Base-by-base conservation (phyloP, 371 early-diverging fungal genomes). In the Nematocida parisii region DNA sequence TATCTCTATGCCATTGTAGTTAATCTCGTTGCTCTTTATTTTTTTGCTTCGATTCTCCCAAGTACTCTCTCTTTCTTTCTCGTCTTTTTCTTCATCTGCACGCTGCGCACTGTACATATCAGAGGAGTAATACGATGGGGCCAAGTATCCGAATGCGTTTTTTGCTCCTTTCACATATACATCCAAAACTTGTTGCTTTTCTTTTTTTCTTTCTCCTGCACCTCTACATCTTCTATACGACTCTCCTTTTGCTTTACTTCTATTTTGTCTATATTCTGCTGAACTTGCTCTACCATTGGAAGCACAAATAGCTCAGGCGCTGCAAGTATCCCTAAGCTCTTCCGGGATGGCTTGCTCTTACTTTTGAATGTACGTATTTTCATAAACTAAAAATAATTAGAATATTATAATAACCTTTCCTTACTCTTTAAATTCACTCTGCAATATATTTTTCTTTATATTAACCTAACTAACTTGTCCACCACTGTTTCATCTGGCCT, bases 401-500 rank as follows among this genome's bases (percentile, higher is more conserved):
- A 64, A 13, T 27, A 58, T 27, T 58, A 58, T 58, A 58, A 72
- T 18, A 71, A 62, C 33, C n/a, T 20, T 45, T 0, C 22, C 13
- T 27, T 72, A 52, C 18, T 56, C 7, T n/a, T 11, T 67, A 27
- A n/a, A 22, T 40, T 44, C 40, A 24, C 71, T 73, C 55, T 33
- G 33, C 33, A 33, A 33, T 33, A 33, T 33, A 33, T 72, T 62
- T 1, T 7, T 13, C 15, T 72, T 39, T 73, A 45, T 64, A 55
- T 64, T 66, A 64, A 15, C 40, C 45, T 55, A 55, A 70, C 71
- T 24, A 67, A 57, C 70, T 75, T 67, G 46, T 73, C 68, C 62
- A 81, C 72, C 44, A 72, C 47, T 24, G 67, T 72, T 61, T 82
- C 66, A 33, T 61, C 57, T n/a, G 58, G 24, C 45, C 61, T 61